A percentile compares a stretch with the other conserved stretches of the same genome.
phyloP scores from a whole-genome alignment of 208 protist genomes.

The Wallacemonas collosoma region DNA sequence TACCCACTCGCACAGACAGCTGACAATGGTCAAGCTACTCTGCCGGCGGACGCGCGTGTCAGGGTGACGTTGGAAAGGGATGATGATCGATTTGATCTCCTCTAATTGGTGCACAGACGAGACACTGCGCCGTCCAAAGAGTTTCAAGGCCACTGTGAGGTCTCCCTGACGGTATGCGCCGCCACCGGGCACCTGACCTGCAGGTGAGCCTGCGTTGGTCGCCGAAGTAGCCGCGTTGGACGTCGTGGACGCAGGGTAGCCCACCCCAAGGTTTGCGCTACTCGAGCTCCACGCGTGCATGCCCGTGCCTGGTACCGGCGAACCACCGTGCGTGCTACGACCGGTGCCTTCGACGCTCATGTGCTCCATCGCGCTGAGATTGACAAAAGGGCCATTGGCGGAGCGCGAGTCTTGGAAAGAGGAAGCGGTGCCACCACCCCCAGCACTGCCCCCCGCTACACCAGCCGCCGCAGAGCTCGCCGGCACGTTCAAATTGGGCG shows the following conservation, averaged over 20 bases:
- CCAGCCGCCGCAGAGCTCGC: neutral
- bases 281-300: slow-evolving; percentile 6
- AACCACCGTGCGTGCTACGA: neutral
- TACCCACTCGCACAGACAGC: slow-evolving; percentile 67
- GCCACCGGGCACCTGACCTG: neutral
- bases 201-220: neutral
- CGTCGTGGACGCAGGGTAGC: neutral
- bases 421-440: neutral
- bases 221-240: neutral
- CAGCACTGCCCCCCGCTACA: no score
- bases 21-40: slow-evolving; percentile 73
- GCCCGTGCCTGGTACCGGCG: neutral
- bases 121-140: slow-evolving; percentile 70
- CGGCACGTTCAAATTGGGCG: neutral
- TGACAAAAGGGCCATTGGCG: neutral
- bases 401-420: slow-evolving; percentile 11
- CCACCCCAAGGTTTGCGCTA: neutral
- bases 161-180: slow-evolving; percentile 27
- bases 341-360: neutral
- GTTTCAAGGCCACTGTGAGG: slow-evolving; percentile 72
- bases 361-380: slow-evolving; percentile 2
- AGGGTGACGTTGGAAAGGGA: slow-evolving; percentile 74
- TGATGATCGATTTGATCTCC: slow-evolving; percentile 65
- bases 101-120: slow-evolving; percentile 82
- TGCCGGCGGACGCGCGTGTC: slow-evolving; percentile 75